Evolutionary conservation across 345 rosid genomes (phyloP).

Genomic region (Populus ilicifolia): DNA sequence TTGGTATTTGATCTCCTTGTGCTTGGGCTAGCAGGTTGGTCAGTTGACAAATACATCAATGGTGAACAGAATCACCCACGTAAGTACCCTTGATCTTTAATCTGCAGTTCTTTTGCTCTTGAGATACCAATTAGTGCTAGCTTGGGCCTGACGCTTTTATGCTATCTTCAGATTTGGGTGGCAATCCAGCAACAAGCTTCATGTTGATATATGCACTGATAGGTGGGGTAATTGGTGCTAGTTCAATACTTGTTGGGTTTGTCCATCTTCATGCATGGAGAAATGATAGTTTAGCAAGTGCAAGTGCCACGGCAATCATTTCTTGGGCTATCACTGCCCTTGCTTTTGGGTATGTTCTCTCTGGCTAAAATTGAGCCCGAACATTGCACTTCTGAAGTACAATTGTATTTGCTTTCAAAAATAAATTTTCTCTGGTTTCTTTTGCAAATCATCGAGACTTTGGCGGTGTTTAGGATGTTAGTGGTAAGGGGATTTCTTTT

Average conservation of each 20-base stretch:
- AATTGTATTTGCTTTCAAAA: too few species aligned
- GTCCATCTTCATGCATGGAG: conserved; percentile 28
- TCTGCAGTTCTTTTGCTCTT: too few species aligned
- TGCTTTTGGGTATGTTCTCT: conserved; percentile 34
- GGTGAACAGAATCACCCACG: conserved; percentile 40
- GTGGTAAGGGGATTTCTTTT: too few species aligned
- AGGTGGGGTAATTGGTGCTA: conserved; percentile 14
- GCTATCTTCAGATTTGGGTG: conserved; percentile 16
- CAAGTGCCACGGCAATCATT: conserved; percentile 24
- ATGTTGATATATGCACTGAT: conserved; percentile 18
- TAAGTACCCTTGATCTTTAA: neutral
- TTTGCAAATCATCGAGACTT: too few species aligned
- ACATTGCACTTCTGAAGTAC: too few species aligned
- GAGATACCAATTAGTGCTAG: too few species aligned
- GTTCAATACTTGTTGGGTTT: conserved; percentile 23
- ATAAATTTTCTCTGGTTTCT: too few species aligned
- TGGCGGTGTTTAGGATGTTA: too few species aligned
- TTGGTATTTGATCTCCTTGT: conserved; percentile 22
- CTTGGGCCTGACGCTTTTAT: neutral
- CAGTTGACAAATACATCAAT: conserved; percentile 33
- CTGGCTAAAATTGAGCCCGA: too few species aligned
- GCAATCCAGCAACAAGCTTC: conserved; percentile 24
- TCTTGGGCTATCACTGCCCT: conserved; percentile 27
- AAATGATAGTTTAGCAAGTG: conserved; percentile 21
- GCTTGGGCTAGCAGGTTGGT: conserved; percentile 36